Percentiles rank a stretch among this genome's conserved stretches.
phyloP scores from a whole-genome alignment of 176 grass and related monocot species.

The Eleusine indica region DNA sequence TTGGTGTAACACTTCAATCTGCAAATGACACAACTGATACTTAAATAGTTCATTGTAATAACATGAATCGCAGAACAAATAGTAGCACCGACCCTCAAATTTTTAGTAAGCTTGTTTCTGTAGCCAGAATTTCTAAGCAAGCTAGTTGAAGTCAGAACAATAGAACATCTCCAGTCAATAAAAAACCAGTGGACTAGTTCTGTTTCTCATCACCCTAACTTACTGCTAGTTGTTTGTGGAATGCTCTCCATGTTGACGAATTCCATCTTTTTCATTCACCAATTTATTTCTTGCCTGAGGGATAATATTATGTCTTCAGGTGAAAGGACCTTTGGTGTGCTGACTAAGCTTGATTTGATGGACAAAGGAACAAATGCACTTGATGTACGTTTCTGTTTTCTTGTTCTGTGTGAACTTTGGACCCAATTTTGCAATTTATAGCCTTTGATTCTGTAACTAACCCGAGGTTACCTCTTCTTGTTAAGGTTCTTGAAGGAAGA shows the following conservation, averaged over 20 bases:
- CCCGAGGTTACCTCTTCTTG: background rate
- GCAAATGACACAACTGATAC: too few relatives aligned
- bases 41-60: too few relatives aligned
- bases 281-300: slow-evolving; percentile 23
- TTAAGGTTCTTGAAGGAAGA: slow-evolving; percentile 89
- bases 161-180: too few relatives aligned
- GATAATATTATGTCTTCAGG: slow-evolving; percentile 50
- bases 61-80: too few relatives aligned
- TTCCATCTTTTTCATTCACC: slow-evolving; percentile 28
- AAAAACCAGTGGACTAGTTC: slow-evolving; percentile 1
- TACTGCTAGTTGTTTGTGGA: slow-evolving; percentile 14
- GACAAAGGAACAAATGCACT: slow-evolving; percentile 89
- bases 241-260: background rate
- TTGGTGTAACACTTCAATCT: too few relatives aligned
- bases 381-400: slow-evolving; percentile 50
- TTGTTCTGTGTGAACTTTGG: slow-evolving; percentile 16
- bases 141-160: too few relatives aligned
- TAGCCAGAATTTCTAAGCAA: too few relatives aligned
- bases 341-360: slow-evolving; percentile 94
- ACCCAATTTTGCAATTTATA: background rate
- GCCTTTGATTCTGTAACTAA: background rate
- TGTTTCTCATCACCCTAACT: background rate
- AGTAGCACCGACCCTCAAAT: too few relatives aligned
- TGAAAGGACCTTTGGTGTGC: slow-evolving; percentile 83
- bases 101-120: too few relatives aligned